Conservation (phyloP, 805 yeast genomes). For the Priceomyces medius region DNA sequence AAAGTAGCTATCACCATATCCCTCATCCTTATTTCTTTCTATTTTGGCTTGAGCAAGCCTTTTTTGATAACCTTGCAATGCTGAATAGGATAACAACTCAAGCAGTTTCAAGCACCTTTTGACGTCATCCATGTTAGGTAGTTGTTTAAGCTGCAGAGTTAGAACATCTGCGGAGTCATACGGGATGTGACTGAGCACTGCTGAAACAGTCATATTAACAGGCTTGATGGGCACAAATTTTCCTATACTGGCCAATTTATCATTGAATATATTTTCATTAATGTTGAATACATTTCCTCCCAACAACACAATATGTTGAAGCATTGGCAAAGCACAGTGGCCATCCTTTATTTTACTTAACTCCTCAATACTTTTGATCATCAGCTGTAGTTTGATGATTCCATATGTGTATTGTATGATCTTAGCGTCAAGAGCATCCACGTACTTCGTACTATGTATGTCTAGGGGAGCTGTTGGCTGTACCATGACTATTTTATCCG, state of each 20-base stretch:
- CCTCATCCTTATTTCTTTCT: slow-evolving; percentile 13
- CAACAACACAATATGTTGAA: slow-evolving; percentile 35
- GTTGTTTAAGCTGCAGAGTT: slow-evolving; percentile 27
- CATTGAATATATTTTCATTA: slow-evolving; percentile 31
- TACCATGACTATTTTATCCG: not conserved
- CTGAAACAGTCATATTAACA: slow-evolving; percentile 26
- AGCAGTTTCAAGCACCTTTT: slow-evolving; percentile 28
- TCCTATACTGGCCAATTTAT: slow-evolving; percentile 27
- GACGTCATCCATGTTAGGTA: slow-evolving; percentile 26
- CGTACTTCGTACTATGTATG: slow-evolving; percentile 1
- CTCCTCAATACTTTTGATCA: slow-evolving; percentile 30
- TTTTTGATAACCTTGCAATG: slow-evolving; percentile 39
- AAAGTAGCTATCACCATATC: slow-evolving; percentile 10
- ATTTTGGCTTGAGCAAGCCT: slow-evolving; percentile 28
- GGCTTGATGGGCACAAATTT: slow-evolving; percentile 26
- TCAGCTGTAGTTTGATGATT: slow-evolving; percentile 42
- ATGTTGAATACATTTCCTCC: slow-evolving; percentile 35
- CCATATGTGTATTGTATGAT: slow-evolving; percentile 60
- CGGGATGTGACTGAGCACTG: slow-evolving; percentile 39
- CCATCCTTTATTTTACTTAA: slow-evolving; percentile 15
- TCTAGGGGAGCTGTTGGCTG: not conserved
- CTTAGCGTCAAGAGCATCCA: slow-evolving; percentile 55
- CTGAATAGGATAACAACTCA: slow-evolving; percentile 23
- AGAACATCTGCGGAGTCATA: slow-evolving; percentile 38
- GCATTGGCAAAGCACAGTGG: slow-evolving; percentile 22